Percentiles rank a stretch among this genome's conserved stretches.
phyloP scores from a whole-genome alignment of 1,284 basidiomycete species.

The Meripilus lineatus region DNA sequence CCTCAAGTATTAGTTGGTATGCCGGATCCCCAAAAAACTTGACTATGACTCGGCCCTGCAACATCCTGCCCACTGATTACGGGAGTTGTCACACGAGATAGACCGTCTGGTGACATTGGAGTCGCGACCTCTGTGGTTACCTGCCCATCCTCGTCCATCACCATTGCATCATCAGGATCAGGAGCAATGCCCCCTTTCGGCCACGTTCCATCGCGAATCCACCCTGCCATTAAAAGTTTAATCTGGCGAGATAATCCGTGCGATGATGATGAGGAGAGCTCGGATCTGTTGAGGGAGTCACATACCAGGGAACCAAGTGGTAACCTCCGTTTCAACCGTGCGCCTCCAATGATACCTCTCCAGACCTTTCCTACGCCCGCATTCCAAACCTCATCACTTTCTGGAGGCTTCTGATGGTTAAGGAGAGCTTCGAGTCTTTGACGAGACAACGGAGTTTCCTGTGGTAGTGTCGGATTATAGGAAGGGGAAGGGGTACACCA shows the following conservation, averaged over 20 bases:
- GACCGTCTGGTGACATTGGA: background rate
- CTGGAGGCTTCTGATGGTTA: constrained; percentile 19
- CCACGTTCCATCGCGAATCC: constrained; percentile 73
- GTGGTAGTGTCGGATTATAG: constrained; percentile 8
- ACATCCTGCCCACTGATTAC: background rate
- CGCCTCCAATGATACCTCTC: constrained; percentile 54
- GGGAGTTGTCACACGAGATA: background rate
- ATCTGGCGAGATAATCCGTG: constrained; percentile 37
- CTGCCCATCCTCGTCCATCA: background rate
- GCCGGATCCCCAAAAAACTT: background rate
- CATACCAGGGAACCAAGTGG: constrained; percentile 62
- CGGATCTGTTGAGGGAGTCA: constrained; percentile 8
- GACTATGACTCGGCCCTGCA: background rate
- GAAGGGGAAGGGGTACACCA: constrained; percentile 42
- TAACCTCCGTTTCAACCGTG: constrained; percentile 48
- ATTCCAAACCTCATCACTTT: constrained; percentile 51
- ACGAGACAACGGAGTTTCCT: constrained; percentile 33
- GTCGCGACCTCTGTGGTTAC: background rate
- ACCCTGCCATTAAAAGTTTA: constrained; percentile 65
- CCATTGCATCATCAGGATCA: constrained; percentile 50
- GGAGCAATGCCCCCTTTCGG: constrained; percentile 51
- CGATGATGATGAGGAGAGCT: background rate
- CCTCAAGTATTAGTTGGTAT: background rate
- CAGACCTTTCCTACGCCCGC: constrained; percentile 56
- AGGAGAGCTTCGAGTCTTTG: constrained; percentile 51